Percentiles rank a stretch among this genome's conserved stretches.
Evolutionary conservation across 2,329 filamentous ascomycete species (phyloP).

Genomic region (Pestalotiopsis sp.): DNA sequence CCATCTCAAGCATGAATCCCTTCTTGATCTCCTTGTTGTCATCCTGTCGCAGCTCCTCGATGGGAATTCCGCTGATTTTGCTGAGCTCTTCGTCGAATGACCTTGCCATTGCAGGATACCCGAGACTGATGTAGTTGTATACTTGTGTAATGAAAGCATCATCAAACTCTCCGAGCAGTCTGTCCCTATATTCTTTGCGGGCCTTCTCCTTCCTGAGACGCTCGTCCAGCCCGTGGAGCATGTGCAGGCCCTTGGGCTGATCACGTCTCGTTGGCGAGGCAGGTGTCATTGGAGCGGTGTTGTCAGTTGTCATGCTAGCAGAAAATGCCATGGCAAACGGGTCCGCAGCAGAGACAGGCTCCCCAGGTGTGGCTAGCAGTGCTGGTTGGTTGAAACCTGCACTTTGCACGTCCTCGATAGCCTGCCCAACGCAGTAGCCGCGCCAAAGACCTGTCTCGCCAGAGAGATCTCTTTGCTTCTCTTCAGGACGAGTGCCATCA

Average conservation of each 20-base stretch:
- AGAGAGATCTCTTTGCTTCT: slow-evolving; percentile 56
- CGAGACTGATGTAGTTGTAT: slow-evolving; percentile 93
- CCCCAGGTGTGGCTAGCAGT: slow-evolving; percentile 47
- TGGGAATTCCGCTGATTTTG: slow-evolving; percentile 73
- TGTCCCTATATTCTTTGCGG: slow-evolving; percentile 52
- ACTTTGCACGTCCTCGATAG: slow-evolving; percentile 37
- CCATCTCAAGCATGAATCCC: slow-evolving; percentile 72
- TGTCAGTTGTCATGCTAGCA: slow-evolving; percentile 41
- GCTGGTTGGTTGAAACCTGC: slow-evolving; percentile 47
- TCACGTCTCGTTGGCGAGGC: slow-evolving; percentile 27
- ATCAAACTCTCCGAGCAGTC: slow-evolving; percentile 69
- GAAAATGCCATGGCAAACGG: slow-evolving; percentile 46
- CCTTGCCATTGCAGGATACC: slow-evolving; percentile 84
- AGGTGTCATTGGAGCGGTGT: slow-evolving; percentile 30
- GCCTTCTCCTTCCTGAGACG: slow-evolving; percentile 52
- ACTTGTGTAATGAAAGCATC: slow-evolving; percentile 92
- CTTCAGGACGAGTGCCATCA: slow-evolving; percentile 47
- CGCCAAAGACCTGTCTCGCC: slow-evolving; percentile 74
- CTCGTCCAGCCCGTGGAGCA: slow-evolving; percentile 55
- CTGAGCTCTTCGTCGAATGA: slow-evolving; percentile 84
- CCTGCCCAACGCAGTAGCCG: slow-evolving; percentile 62
- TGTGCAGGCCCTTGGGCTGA: slow-evolving; percentile 46
- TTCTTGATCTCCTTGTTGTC: slow-evolving; percentile 55
- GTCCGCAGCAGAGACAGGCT: slow-evolving; percentile 44
- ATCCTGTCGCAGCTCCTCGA: slow-evolving; percentile 76